Conservation (phyloP, 208 protist species). For the Wallacemonas collosoma region DNA sequence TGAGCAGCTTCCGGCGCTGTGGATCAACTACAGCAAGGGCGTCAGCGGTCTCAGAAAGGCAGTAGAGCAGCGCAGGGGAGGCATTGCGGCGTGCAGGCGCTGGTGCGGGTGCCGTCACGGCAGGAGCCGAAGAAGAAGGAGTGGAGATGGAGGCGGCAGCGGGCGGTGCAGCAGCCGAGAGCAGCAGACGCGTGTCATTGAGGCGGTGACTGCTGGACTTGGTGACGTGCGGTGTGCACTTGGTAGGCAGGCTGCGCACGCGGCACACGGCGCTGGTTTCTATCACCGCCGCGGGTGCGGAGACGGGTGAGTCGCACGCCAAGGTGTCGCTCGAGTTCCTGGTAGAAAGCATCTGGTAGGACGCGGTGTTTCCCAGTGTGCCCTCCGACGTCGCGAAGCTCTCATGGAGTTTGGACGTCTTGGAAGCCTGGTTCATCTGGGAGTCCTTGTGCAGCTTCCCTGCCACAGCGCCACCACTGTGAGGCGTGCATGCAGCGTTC, state of each 20-base stretch:
- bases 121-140: not conserved
- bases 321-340: not conserved
- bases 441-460: not conserved
- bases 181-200: not conserved
- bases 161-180: not conserved
- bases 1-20: slow-evolving; percentile 48
- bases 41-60: slow-evolving; percentile 18
- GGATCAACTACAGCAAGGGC: slow-evolving; percentile 56
- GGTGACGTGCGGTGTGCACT: not conserved
- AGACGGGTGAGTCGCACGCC: not conserved
- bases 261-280: slow-evolving; percentile 10
- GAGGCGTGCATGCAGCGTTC: not conserved
- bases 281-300: not conserved
- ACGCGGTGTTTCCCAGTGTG: not conserved
- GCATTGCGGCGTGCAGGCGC: not conserved
- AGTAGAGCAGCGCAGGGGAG: not conserved
- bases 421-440: not conserved
- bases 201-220: not conserved
- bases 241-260: slow-evolving; percentile 15
- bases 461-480: not conserved
- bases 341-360: slow-evolving; percentile 8
- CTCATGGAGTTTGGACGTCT: slow-evolving; percentile 9
- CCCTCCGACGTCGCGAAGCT: slow-evolving; percentile 6
- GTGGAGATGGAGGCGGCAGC: not conserved
- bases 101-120: not conserved